A percentile compares a stretch with the other conserved stretches of the same genome.
Evolutionary conservation across 495 filamentous ascomycete species (phyloP).

Genomic region (Aspergillus campestris): DNA sequence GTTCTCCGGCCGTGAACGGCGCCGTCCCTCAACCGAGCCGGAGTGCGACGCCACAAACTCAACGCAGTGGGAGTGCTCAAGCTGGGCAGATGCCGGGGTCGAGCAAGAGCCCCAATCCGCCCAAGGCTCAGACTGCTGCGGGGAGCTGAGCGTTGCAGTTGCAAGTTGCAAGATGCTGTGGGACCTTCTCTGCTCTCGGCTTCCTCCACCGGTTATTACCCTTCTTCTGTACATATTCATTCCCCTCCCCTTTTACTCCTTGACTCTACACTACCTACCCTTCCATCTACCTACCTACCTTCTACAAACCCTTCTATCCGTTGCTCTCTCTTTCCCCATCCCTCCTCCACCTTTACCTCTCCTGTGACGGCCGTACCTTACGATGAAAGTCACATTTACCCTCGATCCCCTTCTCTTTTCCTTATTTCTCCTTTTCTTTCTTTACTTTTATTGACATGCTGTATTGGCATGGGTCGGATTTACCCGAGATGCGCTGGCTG

Average conservation of each 20-base stretch:
- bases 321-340: constrained; percentile 1
- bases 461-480: background rate
- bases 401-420: constrained; percentile 1
- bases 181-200: background rate
- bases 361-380: background rate
- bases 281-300: constrained; percentile 4
- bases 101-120: constrained; percentile 38
- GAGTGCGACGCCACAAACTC: constrained; percentile 42
- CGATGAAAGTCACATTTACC: too few relatives aligned
- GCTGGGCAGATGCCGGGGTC: constrained; percentile 27
- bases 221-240: constrained; percentile 35
- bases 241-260: constrained; percentile 1
- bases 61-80: constrained; percentile 39
- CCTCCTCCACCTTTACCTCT: background rate
- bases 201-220: constrained; percentile 2
- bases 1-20: constrained; percentile 35
- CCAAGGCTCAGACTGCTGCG: constrained; percentile 34
- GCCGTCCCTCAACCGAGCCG: constrained; percentile 32
- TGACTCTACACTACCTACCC: background rate
- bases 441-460: background rate
- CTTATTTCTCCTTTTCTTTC: constrained; percentile 4
- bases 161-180: background rate
- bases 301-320: constrained; percentile 6
- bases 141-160: too few relatives aligned
- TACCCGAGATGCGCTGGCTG: constrained; percentile 1